Evolutionary conservation across 106 monocot genomes (phyloP), one percentile per base, ranked within the genome.

Genomic region (Agapanthus africanus): DNA sequence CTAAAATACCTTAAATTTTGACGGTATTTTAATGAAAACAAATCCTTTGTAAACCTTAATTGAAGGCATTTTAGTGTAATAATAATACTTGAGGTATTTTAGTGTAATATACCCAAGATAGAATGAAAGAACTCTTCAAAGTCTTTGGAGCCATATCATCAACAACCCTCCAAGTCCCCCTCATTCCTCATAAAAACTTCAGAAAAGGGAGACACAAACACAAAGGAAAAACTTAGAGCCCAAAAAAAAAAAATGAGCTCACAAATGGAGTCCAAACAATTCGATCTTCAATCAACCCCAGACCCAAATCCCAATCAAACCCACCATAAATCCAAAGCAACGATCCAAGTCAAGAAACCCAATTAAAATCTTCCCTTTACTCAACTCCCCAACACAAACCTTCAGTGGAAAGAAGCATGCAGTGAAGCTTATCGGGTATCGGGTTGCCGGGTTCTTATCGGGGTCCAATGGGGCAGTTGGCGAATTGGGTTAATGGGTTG

Each of bases 401-500:
- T 47, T 16, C 47, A 15, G 14, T 4, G 4, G n/a, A 2, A 50
- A 1, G 50, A 50, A 4, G 50, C n/a, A 50, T 50, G 50, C 50
- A 21, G 50, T 50, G 50, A 50, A 14, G 18, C 11, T 57, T 30
- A 30, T 26, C 57, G 0, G 15, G 3, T 27, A 30, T 52, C 52
- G 22, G 1, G 22, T 7, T 22, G n/a, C n/a, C n/a, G n/a, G n/a
- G n/a, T n/a, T n/a, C n/a, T n/a, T n/a, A n/a, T n/a, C n/a, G n/a
- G n/a, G 62, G 35, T 22, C 32, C 16, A 35, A 91, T 87, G 87
- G 33, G 63, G 74, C 66, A 77, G 30, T 28, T 91, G 31, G 73
- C 84, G 14, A 84, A 63, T 47, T 47, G 13, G 13, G 16, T 63
- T 6, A 81, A 71, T 75, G 84, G 70, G 21, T 41, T 81, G 71